Percentiles rank a stretch among this genome's conserved stretches.
Evolutionary conservation across 2,329 filamentous ascomycete species (phyloP).

Genomic region (Arachnopeziza araneosa): DNA sequence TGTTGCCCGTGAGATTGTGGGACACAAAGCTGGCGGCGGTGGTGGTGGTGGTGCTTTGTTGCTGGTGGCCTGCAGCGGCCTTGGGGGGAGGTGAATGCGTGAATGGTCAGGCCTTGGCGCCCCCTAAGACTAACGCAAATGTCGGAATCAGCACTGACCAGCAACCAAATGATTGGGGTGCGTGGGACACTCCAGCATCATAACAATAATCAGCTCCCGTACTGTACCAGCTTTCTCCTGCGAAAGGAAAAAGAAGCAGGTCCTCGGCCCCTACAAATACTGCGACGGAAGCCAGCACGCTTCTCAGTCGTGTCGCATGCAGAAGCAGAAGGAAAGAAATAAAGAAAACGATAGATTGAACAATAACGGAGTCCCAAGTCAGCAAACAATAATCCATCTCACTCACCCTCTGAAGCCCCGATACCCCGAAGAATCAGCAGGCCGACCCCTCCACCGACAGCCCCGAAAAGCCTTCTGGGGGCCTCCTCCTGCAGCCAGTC

Average conservation of each 20-base stretch:
- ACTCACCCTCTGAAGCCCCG: too few relatives aligned
- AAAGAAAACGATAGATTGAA: neutral
- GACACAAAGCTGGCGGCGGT: too few relatives aligned
- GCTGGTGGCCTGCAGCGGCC: neutral
- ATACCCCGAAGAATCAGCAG: too few relatives aligned
- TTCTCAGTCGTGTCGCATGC: neutral
- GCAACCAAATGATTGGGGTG: neutral
- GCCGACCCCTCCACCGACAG: too few relatives aligned
- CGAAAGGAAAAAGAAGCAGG: neutral
- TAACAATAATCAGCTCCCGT: neutral
- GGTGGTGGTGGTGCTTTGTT: neutral
- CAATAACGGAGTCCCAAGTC: neutral
- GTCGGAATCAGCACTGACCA: neutral
- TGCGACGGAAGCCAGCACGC: neutral
- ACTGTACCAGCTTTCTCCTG: too few relatives aligned
- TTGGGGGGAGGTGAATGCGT: neutral
- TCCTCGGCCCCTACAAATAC: neutral
- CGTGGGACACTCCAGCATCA: too few relatives aligned
- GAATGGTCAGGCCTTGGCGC: neutral
- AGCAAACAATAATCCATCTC: too few relatives aligned
- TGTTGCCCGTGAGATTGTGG: neutral
- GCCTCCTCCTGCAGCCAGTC: neutral
- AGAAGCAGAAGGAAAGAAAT: neutral
- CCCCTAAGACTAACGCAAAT: neutral
- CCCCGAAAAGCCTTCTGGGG: neutral